phyloP scores from a whole-genome alignment of 305 asterid species.

The Ajuga reptans region DNA sequence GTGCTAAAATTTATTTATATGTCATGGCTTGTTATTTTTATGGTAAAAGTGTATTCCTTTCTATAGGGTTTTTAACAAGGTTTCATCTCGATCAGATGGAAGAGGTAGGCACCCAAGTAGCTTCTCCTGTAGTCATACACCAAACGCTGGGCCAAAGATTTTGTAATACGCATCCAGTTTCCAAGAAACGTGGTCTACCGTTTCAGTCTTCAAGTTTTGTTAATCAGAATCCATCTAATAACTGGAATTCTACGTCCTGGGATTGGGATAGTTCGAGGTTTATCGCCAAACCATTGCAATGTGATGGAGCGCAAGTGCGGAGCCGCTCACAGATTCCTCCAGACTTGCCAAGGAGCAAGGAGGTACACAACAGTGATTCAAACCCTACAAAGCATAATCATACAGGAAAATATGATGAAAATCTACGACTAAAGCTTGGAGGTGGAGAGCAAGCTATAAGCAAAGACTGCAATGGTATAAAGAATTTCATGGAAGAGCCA shows the following conservation, averaged over 20 bases:
- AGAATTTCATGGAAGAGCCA: slow-evolving; percentile 35
- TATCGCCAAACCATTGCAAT: slow-evolving; percentile 50
- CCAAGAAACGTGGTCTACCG: slow-evolving; percentile 54
- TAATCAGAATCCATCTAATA: slow-evolving; percentile 31
- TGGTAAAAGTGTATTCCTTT: not conserved
- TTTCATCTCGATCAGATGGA: slow-evolving; percentile 39
- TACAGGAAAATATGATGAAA: slow-evolving; percentile 29
- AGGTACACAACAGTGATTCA: slow-evolving; percentile 18
- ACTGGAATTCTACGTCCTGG: slow-evolving; percentile 71
- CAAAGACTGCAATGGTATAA: slow-evolving; percentile 22
- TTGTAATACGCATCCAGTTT: slow-evolving; percentile 33
- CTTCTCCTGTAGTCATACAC: slow-evolving; percentile 48
- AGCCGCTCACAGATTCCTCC: slow-evolving; percentile 21
- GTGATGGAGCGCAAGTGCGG: slow-evolving; percentile 24
- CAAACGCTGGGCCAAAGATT: slow-evolving; percentile 40
- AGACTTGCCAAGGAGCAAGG: slow-evolving; percentile 22
- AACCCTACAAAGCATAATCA: slow-evolving; percentile 15
- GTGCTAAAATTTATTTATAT: not conserved
- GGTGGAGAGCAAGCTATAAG: slow-evolving; percentile 30
- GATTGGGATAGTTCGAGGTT: slow-evolving; percentile 71
- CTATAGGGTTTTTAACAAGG: slow-evolving; percentile 15
- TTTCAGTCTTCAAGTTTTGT: slow-evolving; percentile 31
- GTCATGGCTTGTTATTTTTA: not conserved
- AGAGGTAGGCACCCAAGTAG: slow-evolving; percentile 55
- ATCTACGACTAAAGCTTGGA: slow-evolving; percentile 60